These are phyloP conservation scores for Recurvomyces mirabilis DNA, from an alignment of 495 filamentous ascomycete species.

Conservation along the genomic window DNA sequence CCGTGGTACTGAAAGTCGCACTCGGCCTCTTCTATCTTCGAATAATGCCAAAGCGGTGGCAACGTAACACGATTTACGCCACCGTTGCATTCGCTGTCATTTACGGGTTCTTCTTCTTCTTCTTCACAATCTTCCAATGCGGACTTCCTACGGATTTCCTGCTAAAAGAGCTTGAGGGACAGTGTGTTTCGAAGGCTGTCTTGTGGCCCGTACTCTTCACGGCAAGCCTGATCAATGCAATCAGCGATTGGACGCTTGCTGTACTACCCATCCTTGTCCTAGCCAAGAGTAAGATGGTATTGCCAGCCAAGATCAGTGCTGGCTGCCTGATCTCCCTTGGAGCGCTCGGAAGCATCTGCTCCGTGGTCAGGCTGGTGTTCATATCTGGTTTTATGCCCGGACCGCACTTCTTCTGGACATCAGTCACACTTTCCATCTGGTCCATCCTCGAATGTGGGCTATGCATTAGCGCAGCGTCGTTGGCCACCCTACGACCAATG, in stretches of 20 bases:
- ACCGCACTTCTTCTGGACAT: conserved; percentile 29
- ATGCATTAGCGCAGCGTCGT: conserved; percentile 26
- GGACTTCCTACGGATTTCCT: conserved; percentile 23
- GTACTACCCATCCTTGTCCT: conserved; percentile 25
- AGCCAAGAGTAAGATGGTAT: conserved; percentile 24
- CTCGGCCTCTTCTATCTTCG: conserved; percentile 30
- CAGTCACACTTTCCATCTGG: conserved; percentile 25
- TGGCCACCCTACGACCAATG: conserved; percentile 26
- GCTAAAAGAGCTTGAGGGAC: conserved; percentile 10
- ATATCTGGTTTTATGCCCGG: conserved; percentile 21
- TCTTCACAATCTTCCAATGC: conserved; percentile 27
- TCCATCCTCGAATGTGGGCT: conserved; percentile 27
- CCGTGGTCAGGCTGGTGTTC: conserved; percentile 25
- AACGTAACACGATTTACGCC: conserved; percentile 20
- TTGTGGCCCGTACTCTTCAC: conserved; percentile 5
- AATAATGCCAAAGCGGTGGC: conserved; percentile 25
- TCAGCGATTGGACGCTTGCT: conserved; percentile 25
- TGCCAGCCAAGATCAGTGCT: conserved; percentile 26
- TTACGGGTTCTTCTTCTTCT: conserved; percentile 20
- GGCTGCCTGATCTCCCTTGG: conserved; percentile 27
- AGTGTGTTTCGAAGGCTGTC: conserved; percentile 10
- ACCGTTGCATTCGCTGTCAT: conserved; percentile 18
- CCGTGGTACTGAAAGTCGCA: conserved; percentile 27
- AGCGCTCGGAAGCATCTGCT: conserved; percentile 23
- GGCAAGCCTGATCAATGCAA: conserved; percentile 23